Base-by-base conservation (phyloP, 805 yeast species). In the Candida sanyiensis region DNA sequence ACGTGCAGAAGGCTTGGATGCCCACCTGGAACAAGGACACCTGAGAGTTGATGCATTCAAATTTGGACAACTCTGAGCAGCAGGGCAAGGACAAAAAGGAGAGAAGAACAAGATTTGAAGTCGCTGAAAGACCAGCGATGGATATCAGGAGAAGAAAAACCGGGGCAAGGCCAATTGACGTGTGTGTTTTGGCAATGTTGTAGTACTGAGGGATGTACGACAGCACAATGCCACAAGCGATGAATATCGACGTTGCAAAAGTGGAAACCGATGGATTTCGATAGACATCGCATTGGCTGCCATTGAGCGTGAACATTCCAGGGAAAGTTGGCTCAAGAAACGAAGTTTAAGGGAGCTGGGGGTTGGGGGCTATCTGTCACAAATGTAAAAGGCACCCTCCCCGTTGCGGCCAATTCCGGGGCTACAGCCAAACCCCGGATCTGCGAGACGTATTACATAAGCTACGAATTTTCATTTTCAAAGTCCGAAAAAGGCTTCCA, bases 161-260 rank as follows among this genome's bases (percentile, higher is more conserved):
- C 10, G 89, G 84, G 5, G 89, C 80, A 17, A 86, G 63, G 5
- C 96, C 96, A 54, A 84, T 88, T 10, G 89, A 77, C 6, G 87
- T 70, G 35, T 71, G 59, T 35, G 87, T 69, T 15, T 55, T 49
- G 37, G 73, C 58, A 38, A 86, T 77, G 31, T 79, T 70, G 30
- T 66, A 40, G 56, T 81, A 85, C 61, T 86, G 96, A 0, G 95
- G 95, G 4, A 80, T 38, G 55, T 86, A 86, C 31, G 90, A 81
- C 9, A 70, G 49, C 24, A 78, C 73, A 7, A 86, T 83, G 3
- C 88, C 95, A 2, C 73, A 35, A 0, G 87, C 78, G 24, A 86
- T 70, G 5, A 65, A 35, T 1, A 74, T 42, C 20, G 85, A 73
- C 9, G 77, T 49, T 3, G 61, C 48, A 33, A 82, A 72, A 43